Conservation (phyloP, 2,329 filamentous ascomycete genomes). For the Colletotrichum sp. region DNA sequence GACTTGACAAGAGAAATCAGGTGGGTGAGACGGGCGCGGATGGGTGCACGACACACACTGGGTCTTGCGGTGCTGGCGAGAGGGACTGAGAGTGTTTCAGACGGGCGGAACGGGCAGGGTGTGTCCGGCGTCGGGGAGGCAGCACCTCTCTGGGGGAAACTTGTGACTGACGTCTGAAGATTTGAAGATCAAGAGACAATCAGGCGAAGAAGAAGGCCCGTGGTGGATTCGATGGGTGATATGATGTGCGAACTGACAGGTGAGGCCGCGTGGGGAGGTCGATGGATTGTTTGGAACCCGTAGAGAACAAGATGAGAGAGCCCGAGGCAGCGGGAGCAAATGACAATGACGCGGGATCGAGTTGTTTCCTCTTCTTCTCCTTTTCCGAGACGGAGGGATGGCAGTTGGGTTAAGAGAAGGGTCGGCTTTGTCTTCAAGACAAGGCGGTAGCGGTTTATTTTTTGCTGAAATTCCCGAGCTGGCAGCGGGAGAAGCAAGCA, state of each 20-base stretch:
- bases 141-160: constrained; percentile 11
- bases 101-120: constrained; percentile 33
- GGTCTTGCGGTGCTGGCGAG: constrained; percentile 14
- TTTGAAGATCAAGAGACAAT: constrained; percentile 27
- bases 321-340: not conserved
- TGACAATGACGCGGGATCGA: not conserved
- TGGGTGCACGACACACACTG: constrained; percentile 18
- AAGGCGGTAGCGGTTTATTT: not conserved
- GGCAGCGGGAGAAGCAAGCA: constrained; percentile 1
- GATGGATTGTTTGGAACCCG: not conserved
- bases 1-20: constrained; percentile 1
- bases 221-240: not conserved
- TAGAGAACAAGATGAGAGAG: not conserved
- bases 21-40: constrained; percentile 14
- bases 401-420: not conserved
- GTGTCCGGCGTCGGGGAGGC: constrained; percentile 20
- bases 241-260: constrained; percentile 22
- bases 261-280: constrained; percentile 8
- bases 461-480: not conserved
- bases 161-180: constrained; percentile 21
- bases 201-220: constrained; percentile 18
- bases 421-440: constrained; percentile 8
- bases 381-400: not conserved
- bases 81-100: constrained; percentile 43
- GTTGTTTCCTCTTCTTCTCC: not conserved